Evolutionary conservation across 257 asterid species (phyloP).

Genomic region (Nicotiana paniculata): DNA sequence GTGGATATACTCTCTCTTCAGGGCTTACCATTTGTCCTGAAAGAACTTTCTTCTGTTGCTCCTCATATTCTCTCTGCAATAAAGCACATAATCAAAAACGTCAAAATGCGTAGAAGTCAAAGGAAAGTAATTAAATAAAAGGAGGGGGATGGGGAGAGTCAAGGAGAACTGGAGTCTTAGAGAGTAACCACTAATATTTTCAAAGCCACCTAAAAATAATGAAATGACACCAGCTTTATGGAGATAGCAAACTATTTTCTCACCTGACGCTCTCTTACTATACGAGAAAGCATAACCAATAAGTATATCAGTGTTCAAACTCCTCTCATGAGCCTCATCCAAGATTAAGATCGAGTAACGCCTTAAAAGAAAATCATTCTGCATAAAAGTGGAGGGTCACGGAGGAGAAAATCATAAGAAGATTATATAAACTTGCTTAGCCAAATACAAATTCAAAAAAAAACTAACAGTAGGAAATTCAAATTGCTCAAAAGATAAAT

Average conservation of each 20-base stretch:
- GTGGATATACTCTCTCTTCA: conserved; percentile 54
- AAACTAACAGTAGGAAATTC: not conserved
- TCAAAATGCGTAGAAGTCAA: not conserved
- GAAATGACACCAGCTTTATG: not conserved
- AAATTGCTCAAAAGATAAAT: not conserved
- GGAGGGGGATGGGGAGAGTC: not conserved
- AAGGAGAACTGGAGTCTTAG: not conserved
- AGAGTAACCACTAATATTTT: not conserved
- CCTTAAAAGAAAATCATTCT: conserved; percentile 79
- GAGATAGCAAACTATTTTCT: conserved; percentile 13
- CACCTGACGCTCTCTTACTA: conserved; percentile 72
- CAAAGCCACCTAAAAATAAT: not conserved
- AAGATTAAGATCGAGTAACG: conserved; percentile 79
- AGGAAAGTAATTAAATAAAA: not conserved
- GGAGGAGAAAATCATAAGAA: not conserved
- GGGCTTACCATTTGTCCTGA: conserved; percentile 47
- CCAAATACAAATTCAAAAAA: not conserved
- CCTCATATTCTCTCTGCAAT: conserved; percentile 58
- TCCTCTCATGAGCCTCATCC: conserved; percentile 99
- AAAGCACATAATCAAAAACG: conserved; percentile 3
- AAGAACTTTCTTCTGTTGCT: conserved; percentile 54
- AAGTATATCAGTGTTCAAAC: conserved; percentile 95
- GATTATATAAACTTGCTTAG: not conserved
- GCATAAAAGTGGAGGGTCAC: conserved; percentile 11
- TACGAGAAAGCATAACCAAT: conserved; percentile 98